Base-by-base conservation (phyloP, 768 basidiomycete genomes). In the Rubroboletus pulcherrimus region DNA sequence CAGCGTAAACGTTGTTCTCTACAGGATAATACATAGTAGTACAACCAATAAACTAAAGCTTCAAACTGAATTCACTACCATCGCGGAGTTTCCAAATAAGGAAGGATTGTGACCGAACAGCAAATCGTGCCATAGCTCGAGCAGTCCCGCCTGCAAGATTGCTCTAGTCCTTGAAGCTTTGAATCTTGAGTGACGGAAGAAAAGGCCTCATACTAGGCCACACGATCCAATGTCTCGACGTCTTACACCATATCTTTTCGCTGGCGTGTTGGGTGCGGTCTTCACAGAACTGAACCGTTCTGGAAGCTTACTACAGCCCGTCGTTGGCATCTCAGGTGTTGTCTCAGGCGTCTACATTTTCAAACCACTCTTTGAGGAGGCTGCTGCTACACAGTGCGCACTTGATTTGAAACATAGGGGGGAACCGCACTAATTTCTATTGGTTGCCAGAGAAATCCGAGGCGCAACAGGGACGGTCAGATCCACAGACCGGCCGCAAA, bases 331-430 rank as follows among this genome's bases (percentile, higher is more conserved):
- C 48, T 14, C 58, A 87, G 86, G 86, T 31, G 67, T 85, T 49
- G 60, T 76, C 29, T 86, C 86, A 12, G 86, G 86, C 9, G 65
- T 85, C 21, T 87, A 87, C 65, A 82, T 87, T 50, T 87, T 87
- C 72, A 78, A 79, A 62, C 85, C 85, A 29, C 41, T 74, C 19
- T 56, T 79, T 10, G 68, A 71, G 40, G 48, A 51, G 33, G 56
- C 39, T 6, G 24, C 26, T 43, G 45, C 55, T 30, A 46, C 41
- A 38, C 46, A 45, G 70, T 71, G 55, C 49, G 62, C 31, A 17
- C 11, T 44, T 42, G 26, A 37, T 26, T 34, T 3, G 30, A 34
- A 26, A 12, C 19, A 4, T 24, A 12, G 21, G 14, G 6, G 35
- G 33, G n/a, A 24, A 19, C 34, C 7, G 37, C 21, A 17, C 43